Evolutionary conservation across 2,329 filamentous ascomycete species (phyloP).

Genomic region (Aspergillus vadensis): DNA sequence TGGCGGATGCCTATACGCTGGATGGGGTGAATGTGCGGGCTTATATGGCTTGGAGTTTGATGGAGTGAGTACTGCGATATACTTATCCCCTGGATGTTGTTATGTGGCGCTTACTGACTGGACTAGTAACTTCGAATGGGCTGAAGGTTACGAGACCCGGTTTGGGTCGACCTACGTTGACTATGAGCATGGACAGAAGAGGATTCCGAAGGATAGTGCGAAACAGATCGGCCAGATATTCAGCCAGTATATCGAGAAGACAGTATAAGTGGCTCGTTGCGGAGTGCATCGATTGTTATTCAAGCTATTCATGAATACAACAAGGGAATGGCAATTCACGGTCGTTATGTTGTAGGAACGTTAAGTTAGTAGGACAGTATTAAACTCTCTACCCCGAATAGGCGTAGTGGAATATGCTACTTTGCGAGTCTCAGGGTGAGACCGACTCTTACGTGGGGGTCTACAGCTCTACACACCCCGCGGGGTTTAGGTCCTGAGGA

Average conservation of each 20-base stretch:
- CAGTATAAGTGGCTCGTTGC: too few species aligned
- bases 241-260: slow-evolving; percentile 67
- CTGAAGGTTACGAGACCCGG: slow-evolving; percentile 84
- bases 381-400: too few species aligned
- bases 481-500: too few species aligned
- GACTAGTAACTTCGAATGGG: slow-evolving; percentile 79
- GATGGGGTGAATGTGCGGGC: slow-evolving; percentile 78
- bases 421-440: too few species aligned
- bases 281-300: too few species aligned
- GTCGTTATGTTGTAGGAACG: too few species aligned
- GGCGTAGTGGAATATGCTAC: too few species aligned
- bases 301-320: too few species aligned
- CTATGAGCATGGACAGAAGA: slow-evolving; percentile 75
- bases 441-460: too few species aligned
- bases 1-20: slow-evolving; percentile 69
- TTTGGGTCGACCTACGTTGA: slow-evolving; percentile 85
- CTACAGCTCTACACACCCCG: too few species aligned
- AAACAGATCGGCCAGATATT: slow-evolving; percentile 71
- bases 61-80: slow-evolving; percentile 59
- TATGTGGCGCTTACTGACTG: slow-evolving; percentile 8
- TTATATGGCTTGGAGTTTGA: slow-evolving; percentile 84
- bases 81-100: not conserved
- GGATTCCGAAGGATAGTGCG: slow-evolving; percentile 82
- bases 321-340: too few species aligned
- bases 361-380: too few species aligned